Evolutionary conservation across 345 rosid genomes (phyloP).

Genomic region (Ceriops tagal): DNA sequence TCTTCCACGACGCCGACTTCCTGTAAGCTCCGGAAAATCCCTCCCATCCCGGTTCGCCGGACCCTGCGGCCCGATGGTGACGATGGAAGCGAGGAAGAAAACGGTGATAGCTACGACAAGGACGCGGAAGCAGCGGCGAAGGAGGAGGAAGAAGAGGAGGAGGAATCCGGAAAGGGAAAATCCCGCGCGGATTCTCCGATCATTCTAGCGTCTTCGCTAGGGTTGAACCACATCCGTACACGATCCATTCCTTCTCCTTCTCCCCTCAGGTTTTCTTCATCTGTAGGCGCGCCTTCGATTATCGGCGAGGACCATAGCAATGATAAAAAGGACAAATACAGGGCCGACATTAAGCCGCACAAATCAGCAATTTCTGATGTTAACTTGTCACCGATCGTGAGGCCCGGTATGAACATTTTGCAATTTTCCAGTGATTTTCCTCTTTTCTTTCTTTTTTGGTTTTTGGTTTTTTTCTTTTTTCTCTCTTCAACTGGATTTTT

Average conservation of each 20-base stretch:
- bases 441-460: not conserved
- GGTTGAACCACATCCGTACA: constrained; percentile 75
- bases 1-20: constrained; percentile 13
- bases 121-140: not conserved
- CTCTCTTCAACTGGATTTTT: not conserved
- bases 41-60: constrained; percentile 50
- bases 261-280: constrained; percentile 55
- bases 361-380: too few species aligned
- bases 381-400: too few species aligned
- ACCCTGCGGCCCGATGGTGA: not conserved
- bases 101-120: not conserved
- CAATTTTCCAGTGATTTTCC: too few species aligned
- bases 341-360: constrained; percentile 19
- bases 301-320: constrained; percentile 9
- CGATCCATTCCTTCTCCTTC: constrained; percentile 51
- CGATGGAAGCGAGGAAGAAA: constrained; percentile 15
- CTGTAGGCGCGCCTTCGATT: constrained; percentile 27
- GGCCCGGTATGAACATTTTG: too few species aligned
- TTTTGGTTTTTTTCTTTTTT: not conserved
- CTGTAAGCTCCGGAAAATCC: constrained; percentile 62
- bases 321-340: constrained; percentile 20
- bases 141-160: not conserved
- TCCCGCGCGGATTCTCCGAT: constrained; percentile 31
- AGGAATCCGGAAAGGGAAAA: not conserved
- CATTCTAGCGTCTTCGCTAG: constrained; percentile 55